Percentiles rank a stretch among this genome's conserved stretches.
Evolutionary conservation across 2,329 filamentous ascomycete species (phyloP).

Genomic region (Monosporascus sp.): DNA sequence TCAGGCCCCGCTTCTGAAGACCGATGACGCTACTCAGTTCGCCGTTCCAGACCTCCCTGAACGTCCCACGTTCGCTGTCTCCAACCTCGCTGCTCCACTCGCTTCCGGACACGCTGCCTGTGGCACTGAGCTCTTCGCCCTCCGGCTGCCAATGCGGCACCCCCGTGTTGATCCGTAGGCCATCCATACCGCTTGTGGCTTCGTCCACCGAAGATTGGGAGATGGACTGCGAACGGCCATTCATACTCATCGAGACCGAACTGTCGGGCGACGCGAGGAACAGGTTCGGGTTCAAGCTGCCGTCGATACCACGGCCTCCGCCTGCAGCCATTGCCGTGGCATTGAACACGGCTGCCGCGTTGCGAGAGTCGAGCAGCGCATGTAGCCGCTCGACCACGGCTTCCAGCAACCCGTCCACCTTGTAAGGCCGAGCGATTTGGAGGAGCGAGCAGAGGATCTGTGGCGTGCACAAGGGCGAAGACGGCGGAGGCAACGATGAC

Average conservation of each 20-base stretch:
- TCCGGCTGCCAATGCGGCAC: slow-evolving; percentile 40
- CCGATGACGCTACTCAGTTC: slow-evolving; percentile 88
- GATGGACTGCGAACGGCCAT: slow-evolving; percentile 24
- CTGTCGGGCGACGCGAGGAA: slow-evolving; percentile 42
- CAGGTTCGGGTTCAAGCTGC: slow-evolving; percentile 57
- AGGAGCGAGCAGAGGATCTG: slow-evolving; percentile 94
- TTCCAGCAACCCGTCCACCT: slow-evolving; percentile 86
- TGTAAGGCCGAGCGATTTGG: slow-evolving; percentile 88
- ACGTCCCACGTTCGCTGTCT: slow-evolving; percentile 33
- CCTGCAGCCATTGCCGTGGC: slow-evolving; percentile 97
- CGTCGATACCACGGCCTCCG: slow-evolving; percentile 78
- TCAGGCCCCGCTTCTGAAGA: slow-evolving; percentile 84
- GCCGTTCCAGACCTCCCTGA: slow-evolving; percentile 70
- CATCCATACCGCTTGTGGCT: slow-evolving; percentile 26
- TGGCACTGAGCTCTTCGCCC: slow-evolving; percentile 48
- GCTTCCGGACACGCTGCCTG: slow-evolving; percentile 44
- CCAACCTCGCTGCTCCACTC: slow-evolving; percentile 37
- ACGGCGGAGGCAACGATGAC: slow-evolving; percentile 72
- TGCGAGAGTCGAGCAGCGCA: slow-evolving; percentile 81
- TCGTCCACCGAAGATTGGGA: slow-evolving; percentile 22
- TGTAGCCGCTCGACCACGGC: slow-evolving; percentile 89
- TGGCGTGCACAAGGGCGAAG: slow-evolving; percentile 78
- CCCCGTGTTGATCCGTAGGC: slow-evolving; percentile 48
- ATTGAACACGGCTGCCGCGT: slow-evolving; percentile 96
- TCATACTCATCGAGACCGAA: slow-evolving; percentile 16